These are phyloP conservation scores for Barnettozyma hawaiiensis DNA, from an alignment of 1,139 yeast genomes.

Conservation along the genomic window DNA sequence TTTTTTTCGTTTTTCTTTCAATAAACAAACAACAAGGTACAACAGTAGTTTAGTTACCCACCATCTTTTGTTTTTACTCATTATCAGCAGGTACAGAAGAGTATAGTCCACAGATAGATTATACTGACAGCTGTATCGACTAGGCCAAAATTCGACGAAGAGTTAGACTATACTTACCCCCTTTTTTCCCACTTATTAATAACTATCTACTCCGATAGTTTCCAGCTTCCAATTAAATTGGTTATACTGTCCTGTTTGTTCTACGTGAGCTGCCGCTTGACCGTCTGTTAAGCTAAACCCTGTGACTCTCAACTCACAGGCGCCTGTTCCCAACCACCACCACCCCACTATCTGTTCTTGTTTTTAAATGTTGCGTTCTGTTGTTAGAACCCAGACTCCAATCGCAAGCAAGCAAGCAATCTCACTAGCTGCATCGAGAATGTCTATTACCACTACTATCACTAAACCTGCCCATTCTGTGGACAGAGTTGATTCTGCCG, in stretches of 20 bases:
- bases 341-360: background rate
- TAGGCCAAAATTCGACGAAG: constrained; percentile 13
- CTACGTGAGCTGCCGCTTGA: constrained; percentile 29
- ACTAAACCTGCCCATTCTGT: constrained; percentile 8
- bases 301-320: constrained; percentile 13
- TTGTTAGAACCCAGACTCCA: constrained; percentile 13
- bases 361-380: constrained; percentile 15
- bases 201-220: background rate
- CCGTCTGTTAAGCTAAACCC: constrained; percentile 11
- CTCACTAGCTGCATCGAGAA: constrained; percentile 10
- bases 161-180: background rate
- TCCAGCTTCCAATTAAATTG: background rate
- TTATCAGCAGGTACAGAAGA: constrained; percentile 3
- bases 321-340: background rate
- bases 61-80: too few relatives aligned
- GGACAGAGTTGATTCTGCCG: constrained; percentile 5
- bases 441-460: constrained; percentile 17
- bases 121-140: constrained; percentile 3
- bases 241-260: constrained; percentile 1
- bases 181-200: background rate
- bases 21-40: too few relatives aligned
- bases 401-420: background rate
- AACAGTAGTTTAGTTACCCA: too few relatives aligned
- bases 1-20: too few relatives aligned
- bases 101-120: constrained; percentile 5